Percentiles rank a stretch among this genome's conserved stretches.
These are phyloP conservation scores for Boletus subparvulus DNA, from an alignment of 768 basidiomycete genomes.

Conservation along the genomic window DNA sequence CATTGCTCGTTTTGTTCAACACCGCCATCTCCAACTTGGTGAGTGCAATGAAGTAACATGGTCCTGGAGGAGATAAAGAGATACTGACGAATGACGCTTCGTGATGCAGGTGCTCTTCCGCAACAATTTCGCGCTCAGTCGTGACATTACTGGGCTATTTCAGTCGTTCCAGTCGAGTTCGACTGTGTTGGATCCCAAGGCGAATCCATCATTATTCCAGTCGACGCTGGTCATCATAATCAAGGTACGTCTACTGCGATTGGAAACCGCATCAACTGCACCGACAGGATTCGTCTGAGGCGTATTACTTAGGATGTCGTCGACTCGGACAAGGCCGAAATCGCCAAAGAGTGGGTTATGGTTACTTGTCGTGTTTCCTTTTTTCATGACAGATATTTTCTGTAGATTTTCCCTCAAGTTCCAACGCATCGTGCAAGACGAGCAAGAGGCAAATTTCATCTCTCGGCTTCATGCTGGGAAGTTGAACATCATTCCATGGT, in stretches of 20 bases:
- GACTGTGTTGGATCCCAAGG: constrained; percentile 54
- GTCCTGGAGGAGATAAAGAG: no score
- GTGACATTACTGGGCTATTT: constrained; percentile 60
- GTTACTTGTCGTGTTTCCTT: rapidly evolving
- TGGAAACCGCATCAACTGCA: neutral
- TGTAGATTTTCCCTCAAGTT: constrained; percentile 59
- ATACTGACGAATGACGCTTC: neutral
- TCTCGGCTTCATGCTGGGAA: constrained; percentile 55
- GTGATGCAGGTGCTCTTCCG: constrained; percentile 56
- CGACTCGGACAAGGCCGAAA: constrained; percentile 58
- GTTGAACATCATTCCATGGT: constrained; percentile 61
- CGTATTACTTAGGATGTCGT: constrained; percentile 52
- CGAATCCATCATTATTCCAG: constrained; percentile 58
- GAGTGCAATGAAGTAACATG: constrained; percentile 30
- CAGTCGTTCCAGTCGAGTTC: constrained; percentile 62
- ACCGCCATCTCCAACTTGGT: constrained; percentile 65
- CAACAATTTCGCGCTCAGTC: constrained; percentile 62
- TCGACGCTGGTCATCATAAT: constrained; percentile 62
- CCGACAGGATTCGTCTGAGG: neutral
- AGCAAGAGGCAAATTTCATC: constrained; percentile 63
- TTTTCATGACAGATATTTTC: neutral
- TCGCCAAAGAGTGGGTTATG: constrained; percentile 50
- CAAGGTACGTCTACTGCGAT: constrained; percentile 39
- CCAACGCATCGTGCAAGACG: constrained; percentile 59
- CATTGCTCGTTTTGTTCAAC: constrained; percentile 61